Percentiles rank a stretch among this genome's conserved stretches.
Evolutionary conservation across 306 rosid species (phyloP).

Genomic region (Boehmeria nivea): DNA sequence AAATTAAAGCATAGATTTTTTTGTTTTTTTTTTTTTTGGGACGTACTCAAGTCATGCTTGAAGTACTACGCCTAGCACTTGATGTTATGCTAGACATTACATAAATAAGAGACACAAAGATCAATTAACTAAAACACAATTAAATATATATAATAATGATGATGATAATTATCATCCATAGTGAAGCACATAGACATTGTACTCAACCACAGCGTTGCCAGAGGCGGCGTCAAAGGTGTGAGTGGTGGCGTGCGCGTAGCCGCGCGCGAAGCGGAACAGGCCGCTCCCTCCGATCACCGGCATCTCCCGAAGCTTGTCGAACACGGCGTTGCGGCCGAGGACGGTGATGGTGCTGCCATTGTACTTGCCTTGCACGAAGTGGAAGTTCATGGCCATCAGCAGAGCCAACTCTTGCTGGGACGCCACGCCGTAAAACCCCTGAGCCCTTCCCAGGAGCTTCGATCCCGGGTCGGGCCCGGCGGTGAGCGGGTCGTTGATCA

Average conservation of each 20-base stretch:
- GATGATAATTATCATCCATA: conserved; percentile 16
- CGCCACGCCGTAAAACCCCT: conserved; percentile 53
- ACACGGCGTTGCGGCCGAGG: conserved; percentile 54
- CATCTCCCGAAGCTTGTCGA: conserved; percentile 55
- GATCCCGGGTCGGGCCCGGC: conserved; percentile 26
- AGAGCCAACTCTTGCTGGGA: conserved; percentile 36
- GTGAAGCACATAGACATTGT: conserved; percentile 43
- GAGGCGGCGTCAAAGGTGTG: conserved; percentile 12
- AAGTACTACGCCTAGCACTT: no score
- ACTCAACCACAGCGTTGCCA: conserved; percentile 52
- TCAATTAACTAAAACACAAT: no score
- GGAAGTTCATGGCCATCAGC: conserved; percentile 69
- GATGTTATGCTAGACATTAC: no score
- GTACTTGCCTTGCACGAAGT: conserved; percentile 50
- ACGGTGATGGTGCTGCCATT: conserved; percentile 63
- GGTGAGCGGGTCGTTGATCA: conserved; percentile 35
- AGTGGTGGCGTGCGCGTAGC: conserved; percentile 53
- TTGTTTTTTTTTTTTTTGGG: no score
- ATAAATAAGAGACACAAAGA: no score
- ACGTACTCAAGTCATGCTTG: no score
- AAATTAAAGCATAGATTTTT: no score
- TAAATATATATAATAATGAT: no score
- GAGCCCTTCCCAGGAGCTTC: conserved; percentile 34
- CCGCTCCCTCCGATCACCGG: conserved; percentile 84
- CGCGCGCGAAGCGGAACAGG: conserved; percentile 62